Percentiles rank a stretch among this genome's conserved stretches.
These are phyloP conservation scores for Ascocoryne sarcoides DNA, from an alignment of 2,329 filamentous ascomycete genomes.

Conservation along the genomic window DNA sequence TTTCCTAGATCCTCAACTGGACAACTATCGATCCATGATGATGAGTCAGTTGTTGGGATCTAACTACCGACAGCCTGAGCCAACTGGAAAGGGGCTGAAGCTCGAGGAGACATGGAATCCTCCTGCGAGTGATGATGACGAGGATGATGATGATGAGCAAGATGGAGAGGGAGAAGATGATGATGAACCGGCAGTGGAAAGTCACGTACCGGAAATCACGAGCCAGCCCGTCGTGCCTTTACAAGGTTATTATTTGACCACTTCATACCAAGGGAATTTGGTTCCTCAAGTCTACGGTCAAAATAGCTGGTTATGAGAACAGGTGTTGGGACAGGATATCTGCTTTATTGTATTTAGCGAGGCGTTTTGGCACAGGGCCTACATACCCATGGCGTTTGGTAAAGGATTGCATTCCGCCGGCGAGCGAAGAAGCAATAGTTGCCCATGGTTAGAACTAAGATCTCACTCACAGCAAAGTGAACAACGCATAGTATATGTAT, in stretches of 20 bases:
- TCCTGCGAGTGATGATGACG: constrained; percentile 47
- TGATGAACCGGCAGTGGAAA: not conserved
- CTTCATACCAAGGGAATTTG: not conserved
- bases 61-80: constrained; percentile 36
- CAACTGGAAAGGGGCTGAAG: constrained; percentile 65
- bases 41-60: constrained; percentile 47
- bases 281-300: not conserved
- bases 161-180: constrained; percentile 18
- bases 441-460: not conserved
- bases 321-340: not conserved
- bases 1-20: constrained; percentile 36
- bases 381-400: not conserved
- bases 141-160: constrained; percentile 44
- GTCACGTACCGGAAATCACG: not conserved
- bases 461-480: too few species aligned
- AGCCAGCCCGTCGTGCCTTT: not conserved
- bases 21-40: constrained; percentile 47
- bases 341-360: constrained; percentile 1
- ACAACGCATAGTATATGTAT: not conserved
- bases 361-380: not conserved
- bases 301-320: not conserved
- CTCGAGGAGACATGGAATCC: constrained; percentile 74
- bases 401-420: not conserved
- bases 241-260: not conserved
- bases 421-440: not conserved